Evolutionary conservation across 2,329 filamentous ascomycete genomes (phyloP), one percentile per base, ranked within the genome.

Genomic region (Neofusicoccum umdonicola): DNA sequence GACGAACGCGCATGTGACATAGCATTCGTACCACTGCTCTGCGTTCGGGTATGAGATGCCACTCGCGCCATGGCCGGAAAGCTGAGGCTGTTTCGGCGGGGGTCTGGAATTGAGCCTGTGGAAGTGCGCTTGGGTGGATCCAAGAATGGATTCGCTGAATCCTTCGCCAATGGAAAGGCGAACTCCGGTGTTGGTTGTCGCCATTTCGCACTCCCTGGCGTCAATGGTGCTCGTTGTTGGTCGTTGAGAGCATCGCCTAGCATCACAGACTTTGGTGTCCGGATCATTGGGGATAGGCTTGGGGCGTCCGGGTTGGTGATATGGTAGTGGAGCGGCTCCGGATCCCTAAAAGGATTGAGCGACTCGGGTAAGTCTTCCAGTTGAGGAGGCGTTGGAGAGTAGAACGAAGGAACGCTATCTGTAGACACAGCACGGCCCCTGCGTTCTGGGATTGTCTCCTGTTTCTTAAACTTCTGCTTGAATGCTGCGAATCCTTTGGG

Each of bases 371-470:
- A 17, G 31, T 60, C 56, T 19, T 47, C 41, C 42, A 64, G 31
- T 17, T 31, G 27, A 17, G 62, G 52, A 15, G 51, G 62, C 22
- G 58, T 62, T 12, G 58, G 58, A 31, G 61, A 52, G n/a, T 51
- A 63, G n/a, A 65, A 65, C 3, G 63, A 65, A 1, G 44, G 63
- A 6, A 51, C 27, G 39, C 54, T 65, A 31, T 65, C 63, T 1
- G 39, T 61, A 7, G 63, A 65, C 27, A 45, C 37, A 15, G 45
- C 52, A 47, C 63, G 63, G 3, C 37, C 27, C 19, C 56, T 60
- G 5, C 56, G 27, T 47, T 60, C 56, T 17, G 27, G 13, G 3
- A 37, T 12, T 11, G 8, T 2, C 2, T 35, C 31, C 4, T 37
- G 63, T n/a, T 39, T 54, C 56, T 52, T 50, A n/a, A 65, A 61